A percentile compares a stretch with the other conserved stretches of the same genome.
Evolutionary conservation across 2,329 filamentous ascomycete species (phyloP).

Genomic region (Paraconiothyrium sp.): DNA sequence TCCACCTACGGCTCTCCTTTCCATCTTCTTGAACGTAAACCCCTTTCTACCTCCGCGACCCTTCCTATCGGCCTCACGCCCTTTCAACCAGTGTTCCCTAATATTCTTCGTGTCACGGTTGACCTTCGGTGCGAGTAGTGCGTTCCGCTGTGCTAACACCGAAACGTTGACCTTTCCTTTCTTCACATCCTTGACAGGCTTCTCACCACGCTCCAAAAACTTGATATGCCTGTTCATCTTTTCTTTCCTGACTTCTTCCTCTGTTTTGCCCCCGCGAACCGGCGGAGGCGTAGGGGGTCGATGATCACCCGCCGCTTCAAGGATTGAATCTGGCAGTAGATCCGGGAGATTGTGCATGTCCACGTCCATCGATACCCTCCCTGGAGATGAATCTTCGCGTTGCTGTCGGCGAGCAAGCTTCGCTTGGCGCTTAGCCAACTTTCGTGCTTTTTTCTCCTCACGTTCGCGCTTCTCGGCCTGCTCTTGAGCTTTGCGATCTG

Average conservation of each 20-base stretch:
- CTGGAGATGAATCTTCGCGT: slow-evolving; percentile 18
- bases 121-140: slow-evolving; percentile 56
- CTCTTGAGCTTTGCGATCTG: slow-evolving; percentile 42
- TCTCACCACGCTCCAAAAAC: slow-evolving; percentile 60
- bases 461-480: slow-evolving; percentile 44
- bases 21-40: slow-evolving; percentile 35
- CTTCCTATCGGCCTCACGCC: slow-evolving; percentile 45
- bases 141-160: slow-evolving; percentile 56
- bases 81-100: slow-evolving; percentile 56
- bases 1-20: slow-evolving; percentile 39
- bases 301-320: slow-evolving; percentile 56
- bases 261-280: slow-evolving; percentile 27
- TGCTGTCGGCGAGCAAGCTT: slow-evolving; percentile 8
- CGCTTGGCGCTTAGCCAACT: slow-evolving; percentile 27
- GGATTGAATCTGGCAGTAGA: slow-evolving; percentile 61
- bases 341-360: slow-evolving; percentile 55
- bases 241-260: slow-evolving; percentile 50
- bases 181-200: slow-evolving; percentile 60
- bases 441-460: slow-evolving; percentile 42
- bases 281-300: slow-evolving; percentile 58
- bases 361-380: slow-evolving; percentile 22
- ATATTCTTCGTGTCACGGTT: slow-evolving; percentile 46
- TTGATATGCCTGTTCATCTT: slow-evolving; percentile 59
- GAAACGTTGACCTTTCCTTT: slow-evolving; percentile 60
- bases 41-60: slow-evolving; percentile 26